Base-by-base conservation (phyloP, 495 filamentous ascomycete species). In the Rhizodiscina lignyota region DNA sequence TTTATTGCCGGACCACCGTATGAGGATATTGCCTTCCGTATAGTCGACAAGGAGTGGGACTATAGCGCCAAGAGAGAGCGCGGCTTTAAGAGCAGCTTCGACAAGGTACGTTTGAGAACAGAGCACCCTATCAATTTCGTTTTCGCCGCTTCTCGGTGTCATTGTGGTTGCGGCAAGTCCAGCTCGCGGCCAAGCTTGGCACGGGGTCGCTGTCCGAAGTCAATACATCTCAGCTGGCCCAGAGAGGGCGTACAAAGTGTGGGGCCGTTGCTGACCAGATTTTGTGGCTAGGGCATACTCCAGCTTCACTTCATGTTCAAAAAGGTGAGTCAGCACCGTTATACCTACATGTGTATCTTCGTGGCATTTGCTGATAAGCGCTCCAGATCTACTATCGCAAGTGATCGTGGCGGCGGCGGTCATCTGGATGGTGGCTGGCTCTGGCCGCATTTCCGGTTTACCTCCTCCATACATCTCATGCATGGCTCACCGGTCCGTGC, bases 31-130 rank as follows among this genome's bases (percentile, higher is more conserved):
- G 91, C 86, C 5, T 99, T 99, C 44, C 73, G 89, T 22, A 94
- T 99, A 47, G 91, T 99, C 30, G 89, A 99, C 52, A 85, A 89
- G 43, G 91, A 99, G 60, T 99, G 89, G 89, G 89, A 99, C 56
- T 96, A 92, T 52, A 87, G 81, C 58, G 85, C 89, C 0, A 94
- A 94, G 59, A 68, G 79, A 41, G 89, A 99, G 42, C 71, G 91
- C 26, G 89, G 89, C 0, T 99, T 96, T 52, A 85, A 74, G 56
- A 94, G 85, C 52, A 89, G 79, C 43, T 99, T 96, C 55, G 89
- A 99, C 53, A 96, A 94, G 76, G 83, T 87, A 69, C 46, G 72
- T 60, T 26, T n/a, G n/a, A n/a, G n/a, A n/a, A n/a, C 38, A 29
- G 19, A n/a, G n/a, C n/a, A n/a, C n/a, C n/a, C n/a, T n/a, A n/a